phyloP scores from a whole-genome alignment of 495 filamentous ascomycete genomes.

The Aspergillus baeticus region DNA sequence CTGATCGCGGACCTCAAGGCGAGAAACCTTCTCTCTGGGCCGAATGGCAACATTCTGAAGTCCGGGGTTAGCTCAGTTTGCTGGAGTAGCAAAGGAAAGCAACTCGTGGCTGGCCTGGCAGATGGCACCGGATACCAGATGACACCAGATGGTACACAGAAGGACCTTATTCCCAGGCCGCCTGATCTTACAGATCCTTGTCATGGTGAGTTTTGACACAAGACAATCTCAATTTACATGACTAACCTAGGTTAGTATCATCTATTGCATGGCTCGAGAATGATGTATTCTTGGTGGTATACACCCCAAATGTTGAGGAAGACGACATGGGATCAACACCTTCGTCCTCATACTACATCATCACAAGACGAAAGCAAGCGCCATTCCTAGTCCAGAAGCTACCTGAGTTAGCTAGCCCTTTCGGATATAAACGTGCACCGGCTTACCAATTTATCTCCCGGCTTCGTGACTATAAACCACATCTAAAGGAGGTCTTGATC shows the following conservation, averaged over 20 bases:
- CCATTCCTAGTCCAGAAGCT: slow-evolving; percentile 70
- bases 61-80: slow-evolving; percentile 77
- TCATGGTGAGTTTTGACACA: slow-evolving; percentile 52
- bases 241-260: slow-evolving; percentile 59
- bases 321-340: slow-evolving; percentile 50
- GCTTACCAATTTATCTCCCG: slow-evolving; percentile 76
- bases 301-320: slow-evolving; percentile 62
- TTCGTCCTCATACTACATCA: slow-evolving; percentile 69
- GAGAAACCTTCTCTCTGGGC: slow-evolving; percentile 55
- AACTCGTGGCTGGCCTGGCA: slow-evolving; percentile 82
- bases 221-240: background rate
- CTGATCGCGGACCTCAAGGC: slow-evolving; percentile 77
- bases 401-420: slow-evolving; percentile 67
- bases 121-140: slow-evolving; percentile 82
- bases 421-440: slow-evolving; percentile 59
- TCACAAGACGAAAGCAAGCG: slow-evolving; percentile 58
- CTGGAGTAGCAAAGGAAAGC: slow-evolving; percentile 93
- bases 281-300: slow-evolving; percentile 74
- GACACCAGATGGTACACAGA: slow-evolving; percentile 72
- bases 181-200: slow-evolving; percentile 62
- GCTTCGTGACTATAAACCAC: slow-evolving; percentile 74
- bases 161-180: slow-evolving; percentile 76
- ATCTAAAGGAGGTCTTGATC: slow-evolving; percentile 75
- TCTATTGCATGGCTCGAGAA: slow-evolving; percentile 88
- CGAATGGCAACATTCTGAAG: slow-evolving; percentile 66